A percentile compares a stretch with the other conserved stretches of the same genome.
phyloP scores from a whole-genome alignment of 2,329 filamentous ascomycete genomes.

The Bipolaris cookei region DNA sequence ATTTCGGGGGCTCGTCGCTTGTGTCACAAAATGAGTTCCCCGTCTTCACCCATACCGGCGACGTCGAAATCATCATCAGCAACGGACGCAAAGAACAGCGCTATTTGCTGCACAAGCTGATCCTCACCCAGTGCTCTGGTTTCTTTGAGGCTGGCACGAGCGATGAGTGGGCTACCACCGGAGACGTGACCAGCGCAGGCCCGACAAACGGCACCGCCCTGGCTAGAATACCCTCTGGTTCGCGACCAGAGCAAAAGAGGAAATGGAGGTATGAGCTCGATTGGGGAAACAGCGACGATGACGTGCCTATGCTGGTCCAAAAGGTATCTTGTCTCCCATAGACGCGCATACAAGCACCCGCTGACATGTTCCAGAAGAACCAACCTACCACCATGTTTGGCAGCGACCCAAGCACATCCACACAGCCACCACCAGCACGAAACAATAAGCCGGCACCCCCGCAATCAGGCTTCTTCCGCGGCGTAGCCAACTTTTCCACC shows the following conservation, averaged over 20 bases:
- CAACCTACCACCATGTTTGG: conserved; percentile 66
- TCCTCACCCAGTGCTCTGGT: conserved; percentile 85
- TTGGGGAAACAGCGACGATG: conserved; percentile 69
- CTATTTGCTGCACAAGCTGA: conserved; percentile 87
- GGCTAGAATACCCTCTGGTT: conserved; percentile 50
- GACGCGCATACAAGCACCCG: neutral
- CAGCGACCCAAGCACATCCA: conserved; percentile 48
- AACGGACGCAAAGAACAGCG: conserved; percentile 74
- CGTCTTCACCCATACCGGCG: conserved; percentile 85
- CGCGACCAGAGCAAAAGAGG: conserved; percentile 56
- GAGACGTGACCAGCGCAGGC: conserved; percentile 32
- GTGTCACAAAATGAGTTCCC: conserved; percentile 89
- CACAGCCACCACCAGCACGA: conserved; percentile 60
- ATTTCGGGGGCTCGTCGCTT: conserved; percentile 72
- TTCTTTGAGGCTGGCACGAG: conserved; percentile 90
- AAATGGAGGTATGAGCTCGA: conserved; percentile 91
- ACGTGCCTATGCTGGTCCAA: conserved; percentile 87
- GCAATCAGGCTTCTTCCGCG: conserved; percentile 79
- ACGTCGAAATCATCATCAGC: conserved; percentile 86
- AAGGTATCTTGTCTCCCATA: conserved; percentile 59
- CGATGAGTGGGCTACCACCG: conserved; percentile 71
- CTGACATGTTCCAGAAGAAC: conserved; percentile 30
- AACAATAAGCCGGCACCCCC: conserved; percentile 67
- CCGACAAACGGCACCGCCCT: conserved; percentile 43
- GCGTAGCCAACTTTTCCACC: conserved; percentile 78